Conservation (phyloP, 1,284 basidiomycete genomes). For the Trichosporon sp. region DNA sequence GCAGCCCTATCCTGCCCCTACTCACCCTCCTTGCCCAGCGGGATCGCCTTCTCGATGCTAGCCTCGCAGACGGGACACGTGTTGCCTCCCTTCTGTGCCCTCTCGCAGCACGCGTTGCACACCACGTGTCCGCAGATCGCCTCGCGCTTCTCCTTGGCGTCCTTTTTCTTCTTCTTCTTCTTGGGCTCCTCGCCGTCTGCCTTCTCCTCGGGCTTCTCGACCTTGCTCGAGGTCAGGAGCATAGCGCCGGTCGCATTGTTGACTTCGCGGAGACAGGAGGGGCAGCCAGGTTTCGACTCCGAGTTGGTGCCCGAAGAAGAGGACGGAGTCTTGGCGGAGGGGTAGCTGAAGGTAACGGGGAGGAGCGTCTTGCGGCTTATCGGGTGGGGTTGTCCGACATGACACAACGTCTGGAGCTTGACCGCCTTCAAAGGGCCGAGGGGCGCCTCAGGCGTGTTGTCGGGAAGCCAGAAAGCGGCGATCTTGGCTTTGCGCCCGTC, state of each 20-base stretch:
- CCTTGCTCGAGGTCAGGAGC: slow-evolving; percentile 55
- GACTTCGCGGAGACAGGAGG: slow-evolving; percentile 80
- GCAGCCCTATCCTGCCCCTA: slow-evolving; percentile 18
- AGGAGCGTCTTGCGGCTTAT: slow-evolving; percentile 72
- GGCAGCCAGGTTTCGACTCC: slow-evolving; percentile 68
- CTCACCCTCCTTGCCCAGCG: slow-evolving; percentile 72
- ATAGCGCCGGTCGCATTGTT: slow-evolving; percentile 77
- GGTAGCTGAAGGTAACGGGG: slow-evolving; percentile 72
- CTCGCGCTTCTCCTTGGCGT: slow-evolving; percentile 44
- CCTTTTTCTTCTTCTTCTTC: slow-evolving; percentile 46
- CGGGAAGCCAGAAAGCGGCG: slow-evolving; percentile 92
- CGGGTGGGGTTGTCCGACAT: slow-evolving; percentile 66
- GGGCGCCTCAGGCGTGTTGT: slow-evolving; percentile 72
- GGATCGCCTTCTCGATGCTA: slow-evolving; percentile 40
- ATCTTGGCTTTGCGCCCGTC: slow-evolving; percentile 81
- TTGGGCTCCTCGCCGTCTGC: neutral
- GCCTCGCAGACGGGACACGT: slow-evolving; percentile 82
- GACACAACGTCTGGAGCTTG: slow-evolving; percentile 82
- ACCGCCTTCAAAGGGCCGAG: slow-evolving; percentile 71
- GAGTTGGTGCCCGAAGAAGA: neutral
- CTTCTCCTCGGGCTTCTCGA: slow-evolving; percentile 25
- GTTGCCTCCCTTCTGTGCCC: slow-evolving; percentile 70
- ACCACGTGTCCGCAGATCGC: slow-evolving; percentile 74
- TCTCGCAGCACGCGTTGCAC: slow-evolving; percentile 82
- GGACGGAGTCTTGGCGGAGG: slow-evolving; percentile 39